Base-by-base conservation (phyloP, 1,284 basidiomycete species). In the Boletus subluridellus region DNA sequence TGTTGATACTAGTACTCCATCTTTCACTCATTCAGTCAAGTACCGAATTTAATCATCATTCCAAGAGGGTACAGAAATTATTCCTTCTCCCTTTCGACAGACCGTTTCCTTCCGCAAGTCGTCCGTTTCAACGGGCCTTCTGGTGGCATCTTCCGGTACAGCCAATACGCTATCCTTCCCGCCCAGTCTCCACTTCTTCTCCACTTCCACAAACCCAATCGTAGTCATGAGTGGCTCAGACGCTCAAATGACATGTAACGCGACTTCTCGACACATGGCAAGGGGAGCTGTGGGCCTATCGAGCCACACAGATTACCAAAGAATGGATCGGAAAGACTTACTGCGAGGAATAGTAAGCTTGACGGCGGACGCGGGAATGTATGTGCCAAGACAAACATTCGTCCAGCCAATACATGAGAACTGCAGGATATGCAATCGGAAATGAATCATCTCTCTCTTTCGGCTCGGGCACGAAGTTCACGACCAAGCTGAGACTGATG, bases 311-410 rank as follows among this genome's bases (percentile, higher is more conserved):
- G 21, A n/a, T n/a, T n/a, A 24, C 39, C 47, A 54, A 46, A 21
- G 28, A 12, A 47, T 38, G 52, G 2, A 24, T 35, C n/a, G 6
- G 26, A 49, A 47, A 95, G 21, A 21, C 21, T 21, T 21, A 21
- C 21, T 21, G 21, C 21, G 21, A 21, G 21, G 1, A 21, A 21
- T 1, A 95, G 75, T 56, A 86, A 69, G 0, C 87, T 83, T 0
- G 73, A 74, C 4, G 77, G 72, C 4, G 77, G 72, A 4, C 74
- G 72, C 32, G 94, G 77, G 65, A 92, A 85, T 0, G 72, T 67
- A 62, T 87, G 81, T 5, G 87, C 85, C 39, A 90, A 73, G 6
- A 73, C 69, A 21, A 94, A 77, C 91, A 94, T 94, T 9, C 79
- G 78, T 3, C 92, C 92, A 94, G 61, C 11, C 35, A 41, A 35